Percentiles rank a stretch among this genome's conserved stretches.
These are phyloP conservation scores for sunflower (Helianthus annuus) DNA, from an alignment of 129 eudicot genomes.

Conservation along the genomic window DNA sequence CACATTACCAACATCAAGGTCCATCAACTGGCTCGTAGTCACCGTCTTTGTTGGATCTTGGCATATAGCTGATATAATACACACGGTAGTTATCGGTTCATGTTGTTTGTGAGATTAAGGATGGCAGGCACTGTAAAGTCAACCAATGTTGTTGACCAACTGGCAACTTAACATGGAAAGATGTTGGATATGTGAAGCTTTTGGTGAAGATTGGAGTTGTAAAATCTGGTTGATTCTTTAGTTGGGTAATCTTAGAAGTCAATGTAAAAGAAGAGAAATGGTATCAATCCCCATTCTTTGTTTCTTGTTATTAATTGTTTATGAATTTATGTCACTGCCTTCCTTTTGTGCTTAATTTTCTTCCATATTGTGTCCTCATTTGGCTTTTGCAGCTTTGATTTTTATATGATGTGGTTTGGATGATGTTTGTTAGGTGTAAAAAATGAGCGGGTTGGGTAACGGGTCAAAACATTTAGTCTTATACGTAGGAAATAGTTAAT, in stretches of 20 bases:
- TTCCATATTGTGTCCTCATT: not conserved
- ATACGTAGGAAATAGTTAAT: too few relatives aligned
- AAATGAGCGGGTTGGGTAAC: too few relatives aligned
- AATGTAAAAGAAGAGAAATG: slow-evolving; percentile 26
- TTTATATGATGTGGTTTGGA: not conserved
- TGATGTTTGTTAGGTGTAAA: not conserved
- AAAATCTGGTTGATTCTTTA: slow-evolving; percentile 24
- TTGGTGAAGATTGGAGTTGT: slow-evolving; percentile 21
- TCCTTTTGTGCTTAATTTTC: slow-evolving; percentile 10
- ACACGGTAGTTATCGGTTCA: not conserved
- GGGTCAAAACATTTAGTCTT: not conserved
- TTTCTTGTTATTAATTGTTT: slow-evolving; percentile 10
- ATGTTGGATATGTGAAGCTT: slow-evolving; percentile 17
- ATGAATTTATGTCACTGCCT: slow-evolving; percentile 11
- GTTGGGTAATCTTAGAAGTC: slow-evolving; percentile 11
- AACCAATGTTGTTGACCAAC: slow-evolving; percentile 27
- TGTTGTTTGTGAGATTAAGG: slow-evolving; percentile 21
- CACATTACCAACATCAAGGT: not conserved
- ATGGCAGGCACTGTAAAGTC: not conserved
- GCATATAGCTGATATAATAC: slow-evolving; percentile 9
- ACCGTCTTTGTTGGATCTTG: slow-evolving; percentile 22
- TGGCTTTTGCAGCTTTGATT: not conserved
- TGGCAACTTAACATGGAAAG: slow-evolving; percentile 1
- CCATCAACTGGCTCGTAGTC: slow-evolving; percentile 3
- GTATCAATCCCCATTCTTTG: slow-evolving; percentile 22